Evolutionary conservation across 2,329 filamentous ascomycete species (phyloP).

Genomic region (Xylaria sp.): DNA sequence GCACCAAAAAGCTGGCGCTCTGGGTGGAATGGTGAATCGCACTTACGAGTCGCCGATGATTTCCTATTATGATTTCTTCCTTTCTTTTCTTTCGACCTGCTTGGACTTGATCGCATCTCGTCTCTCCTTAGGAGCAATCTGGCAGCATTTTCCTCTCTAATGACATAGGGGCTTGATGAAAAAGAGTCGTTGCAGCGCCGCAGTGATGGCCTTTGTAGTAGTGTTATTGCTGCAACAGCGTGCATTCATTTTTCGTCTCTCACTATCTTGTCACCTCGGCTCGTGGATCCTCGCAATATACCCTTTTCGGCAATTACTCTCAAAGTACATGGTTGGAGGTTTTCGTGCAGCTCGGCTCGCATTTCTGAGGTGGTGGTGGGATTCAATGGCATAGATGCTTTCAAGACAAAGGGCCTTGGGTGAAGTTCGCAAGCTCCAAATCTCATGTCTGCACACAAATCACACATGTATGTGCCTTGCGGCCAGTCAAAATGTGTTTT

Average conservation of each 20-base stretch:
- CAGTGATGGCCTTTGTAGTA: slow-evolving; percentile 10
- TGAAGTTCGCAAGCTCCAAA: slow-evolving; percentile 23
- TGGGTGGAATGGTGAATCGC: slow-evolving; percentile 33
- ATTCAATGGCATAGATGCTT: slow-evolving; percentile 27
- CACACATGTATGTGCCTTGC: slow-evolving; percentile 29
- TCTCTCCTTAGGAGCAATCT: slow-evolving; percentile 29
- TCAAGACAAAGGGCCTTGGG: slow-evolving; percentile 30
- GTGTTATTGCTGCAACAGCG: slow-evolving; percentile 15
- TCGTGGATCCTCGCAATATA: slow-evolving; percentile 34
- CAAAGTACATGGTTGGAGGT: slow-evolving; percentile 27
- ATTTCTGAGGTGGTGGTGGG: slow-evolving; percentile 27
- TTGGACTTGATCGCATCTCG: slow-evolving; percentile 26
- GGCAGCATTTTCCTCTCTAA: slow-evolving; percentile 32
- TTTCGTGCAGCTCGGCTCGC: slow-evolving; percentile 23
- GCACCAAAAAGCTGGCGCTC: slow-evolving; percentile 36
- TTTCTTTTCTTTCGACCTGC: slow-evolving; percentile 29
- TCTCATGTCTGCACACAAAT: slow-evolving; percentile 25
- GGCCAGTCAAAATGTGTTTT: slow-evolving; percentile 31
- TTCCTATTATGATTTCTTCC: slow-evolving; percentile 35
- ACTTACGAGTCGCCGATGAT: slow-evolving; percentile 34
- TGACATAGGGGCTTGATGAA: slow-evolving; percentile 25
- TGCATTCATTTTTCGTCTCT: slow-evolving; percentile 14
- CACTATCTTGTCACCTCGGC: slow-evolving; percentile 17
- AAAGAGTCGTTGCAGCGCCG: slow-evolving; percentile 11
- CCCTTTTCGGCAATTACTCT: slow-evolving; percentile 29